Base-by-base conservation (phyloP, 495 filamentous ascomycete genomes). In the Copromyces sp. region DNA sequence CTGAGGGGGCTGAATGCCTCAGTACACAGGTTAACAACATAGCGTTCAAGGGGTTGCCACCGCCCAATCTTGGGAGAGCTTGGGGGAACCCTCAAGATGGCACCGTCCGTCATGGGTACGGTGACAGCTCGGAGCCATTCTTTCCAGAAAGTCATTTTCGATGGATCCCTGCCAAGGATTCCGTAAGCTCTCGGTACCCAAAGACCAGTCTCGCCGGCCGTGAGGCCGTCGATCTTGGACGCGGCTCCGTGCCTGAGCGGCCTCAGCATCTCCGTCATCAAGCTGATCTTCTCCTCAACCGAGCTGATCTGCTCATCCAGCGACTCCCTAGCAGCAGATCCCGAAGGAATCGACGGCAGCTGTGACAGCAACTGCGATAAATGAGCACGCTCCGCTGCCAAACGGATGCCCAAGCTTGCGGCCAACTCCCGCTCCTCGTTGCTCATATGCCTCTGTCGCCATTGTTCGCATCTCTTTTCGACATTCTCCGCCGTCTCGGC, bases 111-210 rank as follows among this genome's bases (percentile, higher is more conserved):
- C 95, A 98, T 98, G 17, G 95, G 95, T 47, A 97, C 94, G 38
- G 94, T 86, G 24, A 99, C 87, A 9, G 94, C 95, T 80, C 92
- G 90, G 47, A 99, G 86, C 95, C 95, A 99, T 79, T 99, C 95
- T 80, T 99, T 99, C 95, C 95, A 98, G 83, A 99, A 99, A 70
- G 89, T 90, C 68, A 94, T 93, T 84, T 95, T 87, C 70, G 87
- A 91, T 38, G 84, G 84, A 79, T 99, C 95, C 71, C 94, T 89
- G 41, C 95, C 95, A 72, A 99, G 87, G 71, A 99, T 91, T 69
- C 95, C 95, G 79, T 95, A 99, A 7, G 95, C 93, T 72, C 95
- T 88, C 71, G 95, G 95, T 65, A 94, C 94, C 95, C 95, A 99
- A 71, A 99, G 90, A 7, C 95, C 95, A 45, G 94, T 98, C 77